phyloP scores from a whole-genome alignment of 768 basidiomycete species.

The Fomitopsis serialis region DNA sequence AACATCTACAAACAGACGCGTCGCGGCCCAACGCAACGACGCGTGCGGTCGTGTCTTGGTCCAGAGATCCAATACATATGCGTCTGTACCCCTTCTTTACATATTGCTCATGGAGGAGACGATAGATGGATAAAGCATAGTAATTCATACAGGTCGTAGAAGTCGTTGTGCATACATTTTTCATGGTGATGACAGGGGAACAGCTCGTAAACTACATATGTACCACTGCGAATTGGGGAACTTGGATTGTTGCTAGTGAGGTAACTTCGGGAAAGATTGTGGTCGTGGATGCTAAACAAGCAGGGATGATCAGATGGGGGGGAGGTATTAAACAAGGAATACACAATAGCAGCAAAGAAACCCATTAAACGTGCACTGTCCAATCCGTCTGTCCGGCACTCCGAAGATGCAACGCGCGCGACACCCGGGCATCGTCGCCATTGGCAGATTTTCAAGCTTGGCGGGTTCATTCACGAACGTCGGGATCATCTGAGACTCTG shows the following conservation, averaged over 20 bases:
- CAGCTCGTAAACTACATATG: not conserved
- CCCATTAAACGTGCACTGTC: not conserved
- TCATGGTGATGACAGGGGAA: not conserved
- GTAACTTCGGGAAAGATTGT: not conserved
- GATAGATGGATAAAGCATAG: not conserved
- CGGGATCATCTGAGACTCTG: not conserved
- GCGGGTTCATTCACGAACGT: too few species aligned
- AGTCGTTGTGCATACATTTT: not conserved
- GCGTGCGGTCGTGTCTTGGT: too few species aligned
- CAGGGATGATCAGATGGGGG: not conserved
- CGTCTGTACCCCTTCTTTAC: too few species aligned
- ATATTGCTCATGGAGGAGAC: too few species aligned
- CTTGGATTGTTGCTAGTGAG: not conserved
- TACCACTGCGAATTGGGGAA: not conserved
- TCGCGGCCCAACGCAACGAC: too few species aligned
- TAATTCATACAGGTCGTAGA: not conserved
- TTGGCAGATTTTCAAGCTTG: not conserved
- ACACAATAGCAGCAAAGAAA: not conserved
- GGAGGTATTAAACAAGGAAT: not conserved
- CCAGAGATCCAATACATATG: too few species aligned
- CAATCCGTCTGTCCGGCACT: not conserved
- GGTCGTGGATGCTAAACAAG: not conserved
- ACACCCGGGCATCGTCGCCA: not conserved
- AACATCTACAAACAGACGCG: too few species aligned
- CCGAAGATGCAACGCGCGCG: not conserved